Evolutionary conservation across 139 green algal species (phyloP).

Genomic region (Parachlorella kessleri): DNA sequence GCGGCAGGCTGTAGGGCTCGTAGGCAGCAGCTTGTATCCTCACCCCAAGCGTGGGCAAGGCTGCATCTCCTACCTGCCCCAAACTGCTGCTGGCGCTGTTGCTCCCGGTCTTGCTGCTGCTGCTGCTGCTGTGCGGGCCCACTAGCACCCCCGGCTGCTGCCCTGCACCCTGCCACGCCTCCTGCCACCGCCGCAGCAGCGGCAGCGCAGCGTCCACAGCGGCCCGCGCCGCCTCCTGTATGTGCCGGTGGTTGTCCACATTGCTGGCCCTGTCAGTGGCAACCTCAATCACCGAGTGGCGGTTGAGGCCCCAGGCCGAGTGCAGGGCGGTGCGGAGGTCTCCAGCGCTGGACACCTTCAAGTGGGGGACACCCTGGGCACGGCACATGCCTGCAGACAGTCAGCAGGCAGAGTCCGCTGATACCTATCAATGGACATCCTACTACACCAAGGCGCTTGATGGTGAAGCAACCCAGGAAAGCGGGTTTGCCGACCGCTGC

Average conservation of each 20-base stretch:
- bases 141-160: background rate
- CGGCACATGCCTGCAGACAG: conserved; percentile 73
- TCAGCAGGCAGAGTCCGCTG: too few species aligned
- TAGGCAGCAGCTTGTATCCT: conserved; percentile 10
- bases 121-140: background rate
- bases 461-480: too few species aligned
- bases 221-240: conserved; percentile 54
- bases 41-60: background rate
- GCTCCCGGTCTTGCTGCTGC: background rate
- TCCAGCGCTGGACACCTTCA: conserved; percentile 51
- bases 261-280: conserved; percentile 71
- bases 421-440: too few species aligned
- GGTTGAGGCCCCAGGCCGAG: conserved; percentile 75
- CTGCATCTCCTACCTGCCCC: too few species aligned
- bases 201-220: conserved; percentile 31
- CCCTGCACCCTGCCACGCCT: background rate
- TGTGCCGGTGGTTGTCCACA: conserved; percentile 66
- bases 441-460: too few species aligned
- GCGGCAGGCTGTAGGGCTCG: conserved; percentile 59
- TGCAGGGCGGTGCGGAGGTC: conserved; percentile 74
- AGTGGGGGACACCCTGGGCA: conserved; percentile 81
- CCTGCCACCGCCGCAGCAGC: conserved; percentile 20
- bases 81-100: background rate
- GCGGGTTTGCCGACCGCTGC: too few species aligned
- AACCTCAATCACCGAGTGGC: conserved; percentile 89